Evolutionary conservation across 306 rosid species (phyloP).

Genomic region (Castanospermum australe): DNA sequence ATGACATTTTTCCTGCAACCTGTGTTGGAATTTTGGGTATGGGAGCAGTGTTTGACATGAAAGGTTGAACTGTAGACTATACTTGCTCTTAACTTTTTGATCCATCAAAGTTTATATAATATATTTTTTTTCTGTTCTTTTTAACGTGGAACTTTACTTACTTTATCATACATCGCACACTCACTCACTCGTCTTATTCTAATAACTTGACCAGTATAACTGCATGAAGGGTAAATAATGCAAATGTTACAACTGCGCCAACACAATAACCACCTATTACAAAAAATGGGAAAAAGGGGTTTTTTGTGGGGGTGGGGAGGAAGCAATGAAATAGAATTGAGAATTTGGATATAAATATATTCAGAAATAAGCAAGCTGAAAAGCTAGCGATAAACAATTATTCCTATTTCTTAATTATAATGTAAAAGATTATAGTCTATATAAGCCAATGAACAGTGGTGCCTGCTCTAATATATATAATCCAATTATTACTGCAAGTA

Average conservation of each 20-base stretch:
- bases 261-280: background rate
- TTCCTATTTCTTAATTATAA: background rate
- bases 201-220: no score
- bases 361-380: background rate
- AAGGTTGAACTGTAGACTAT: no score
- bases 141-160: no score
- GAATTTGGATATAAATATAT: background rate
- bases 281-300: no score
- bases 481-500: background rate
- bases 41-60: no score
- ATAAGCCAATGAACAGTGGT: slow-evolving; percentile 71
- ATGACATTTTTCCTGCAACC: background rate
- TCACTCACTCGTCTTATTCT: no score
- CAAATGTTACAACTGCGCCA: background rate
- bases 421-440: slow-evolving; percentile 8
- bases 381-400: background rate
- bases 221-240: background rate
- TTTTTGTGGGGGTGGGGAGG: no score
- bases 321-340: background rate
- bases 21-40: no score
- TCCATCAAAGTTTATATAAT: no score
- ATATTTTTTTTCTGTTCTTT: no score
- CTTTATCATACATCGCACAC: no score
- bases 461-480: slow-evolving; percentile 67
- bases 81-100: no score